Evolutionary conservation across 78 protist species (phyloP), one percentile per base, ranked within the genome.

Genomic region (slime mould (Dictyostelium discoideum)): DNA sequence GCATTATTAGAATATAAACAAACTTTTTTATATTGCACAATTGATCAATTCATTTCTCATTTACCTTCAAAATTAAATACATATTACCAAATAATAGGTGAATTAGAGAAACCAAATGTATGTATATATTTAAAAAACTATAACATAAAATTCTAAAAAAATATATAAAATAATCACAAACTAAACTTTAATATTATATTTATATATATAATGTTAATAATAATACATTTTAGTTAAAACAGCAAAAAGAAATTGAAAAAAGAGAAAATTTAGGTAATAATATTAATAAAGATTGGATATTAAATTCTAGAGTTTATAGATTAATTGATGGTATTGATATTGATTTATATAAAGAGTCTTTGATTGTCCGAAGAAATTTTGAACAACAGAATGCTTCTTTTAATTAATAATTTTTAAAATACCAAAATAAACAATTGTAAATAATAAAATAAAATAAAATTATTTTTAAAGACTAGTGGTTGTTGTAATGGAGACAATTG

Each of bases 51-150:
- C 44, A 16, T 40, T 11, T 77, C 84, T 22, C 22, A 77, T 40
- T 42, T 77, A 20, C 84, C 84, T 18, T 22, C 50, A 18, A 77
- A 77, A 42, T 2, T 77, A 40, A 77, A 77, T 74, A 5, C 5
- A 7, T 40, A 77, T 29, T 77, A 77, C n/a, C 84, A 77, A 42
- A 77, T 77, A 18, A 77, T 40, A 26, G 84, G 84, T 42, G 84
- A 77, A 77, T 22, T 77, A 42, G 22, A 40, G 42, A 77, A 77
- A 77, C 48, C 84, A 77, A 77, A 77, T 42, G 57, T 40, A 54
- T 7, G 60, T 50, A 50, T 2, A 32, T 32, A 32, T 32, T 32
- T 32, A 32, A 32, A 32, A 32, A 32, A 32, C 37, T 32, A 32
- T 32, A 32, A 32, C 37, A 32, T 32, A 32, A 32, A 32, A 32